A percentile compares a stretch with the other conserved stretches of the same genome.
Evolutionary conservation across 805 yeast species (phyloP).

Genomic region (Yarrowia divulgata): DNA sequence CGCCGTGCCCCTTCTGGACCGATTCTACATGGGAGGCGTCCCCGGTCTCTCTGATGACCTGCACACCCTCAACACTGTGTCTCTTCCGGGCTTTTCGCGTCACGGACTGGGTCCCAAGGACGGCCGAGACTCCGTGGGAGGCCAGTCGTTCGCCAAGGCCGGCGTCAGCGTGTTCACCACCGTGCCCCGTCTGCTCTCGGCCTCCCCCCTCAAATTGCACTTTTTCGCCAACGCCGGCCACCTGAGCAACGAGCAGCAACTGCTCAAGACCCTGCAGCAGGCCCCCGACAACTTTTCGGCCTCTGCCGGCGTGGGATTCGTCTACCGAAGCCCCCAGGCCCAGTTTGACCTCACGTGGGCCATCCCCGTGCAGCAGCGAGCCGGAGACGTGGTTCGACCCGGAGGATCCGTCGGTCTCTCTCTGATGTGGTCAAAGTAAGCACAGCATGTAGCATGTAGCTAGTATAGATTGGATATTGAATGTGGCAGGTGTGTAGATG

Average conservation of each 20-base stretch:
- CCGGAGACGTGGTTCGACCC: conserved; percentile 32
- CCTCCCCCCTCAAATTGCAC: conserved; percentile 35
- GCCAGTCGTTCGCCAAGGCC: conserved; percentile 38
- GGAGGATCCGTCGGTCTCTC: conserved; percentile 33
- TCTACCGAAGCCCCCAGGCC: conserved; percentile 36
- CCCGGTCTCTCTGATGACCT: conserved; percentile 24
- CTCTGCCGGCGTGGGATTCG: conserved; percentile 34
- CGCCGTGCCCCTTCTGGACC: conserved; percentile 34
- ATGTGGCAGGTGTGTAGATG: no score
- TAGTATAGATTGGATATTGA: conserved; percentile 20
- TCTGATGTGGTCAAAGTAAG: conserved; percentile 33
- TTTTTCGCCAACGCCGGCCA: conserved; percentile 35
- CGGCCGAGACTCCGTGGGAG: conserved; percentile 37
- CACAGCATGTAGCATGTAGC: conserved; percentile 33
- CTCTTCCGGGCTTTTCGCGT: conserved; percentile 35
- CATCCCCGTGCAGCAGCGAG: conserved; percentile 35
- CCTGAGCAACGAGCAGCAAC: conserved; percentile 32
- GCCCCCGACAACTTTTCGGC: conserved; percentile 24
- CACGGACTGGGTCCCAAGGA: conserved; percentile 40
- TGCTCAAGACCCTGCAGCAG: conserved; percentile 26
- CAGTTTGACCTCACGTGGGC: conserved; percentile 39
- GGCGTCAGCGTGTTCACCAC: conserved; percentile 13
- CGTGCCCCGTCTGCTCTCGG: conserved; percentile 16
- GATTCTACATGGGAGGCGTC: conserved; percentile 39
- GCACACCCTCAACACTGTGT: conserved; percentile 33